Percentiles rank a stretch among this genome's conserved stretches.
These are phyloP conservation scores for Globisporangium perplexum DNA, from an alignment of 352 stramenopile genomes.

Conservation along the genomic window DNA sequence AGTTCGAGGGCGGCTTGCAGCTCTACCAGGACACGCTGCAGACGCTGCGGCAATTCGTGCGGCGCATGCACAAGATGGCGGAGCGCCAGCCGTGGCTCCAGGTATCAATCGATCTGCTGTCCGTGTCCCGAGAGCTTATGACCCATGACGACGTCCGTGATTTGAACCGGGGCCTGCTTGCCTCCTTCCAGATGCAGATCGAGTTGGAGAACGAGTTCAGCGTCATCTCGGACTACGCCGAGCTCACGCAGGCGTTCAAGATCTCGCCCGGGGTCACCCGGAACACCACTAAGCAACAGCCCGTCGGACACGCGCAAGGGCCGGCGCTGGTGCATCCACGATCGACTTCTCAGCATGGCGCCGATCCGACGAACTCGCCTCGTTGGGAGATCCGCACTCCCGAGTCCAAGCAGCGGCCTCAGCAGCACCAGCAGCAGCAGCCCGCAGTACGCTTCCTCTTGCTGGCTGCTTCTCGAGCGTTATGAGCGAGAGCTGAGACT, in stretches of 20 bases:
- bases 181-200: conserved; percentile 53
- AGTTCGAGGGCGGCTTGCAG: conserved; percentile 57
- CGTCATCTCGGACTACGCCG: conserved; percentile 71
- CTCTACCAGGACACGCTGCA: conserved; percentile 58
- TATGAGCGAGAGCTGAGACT: neutral
- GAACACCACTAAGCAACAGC: conserved; percentile 15
- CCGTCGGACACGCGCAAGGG: conserved; percentile 6
- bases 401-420: conserved; percentile 20
- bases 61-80: conserved; percentile 57
- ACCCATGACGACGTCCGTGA: neutral
- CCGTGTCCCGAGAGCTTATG: neutral
- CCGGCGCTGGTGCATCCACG: conserved; percentile 10
- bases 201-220: conserved; percentile 78
- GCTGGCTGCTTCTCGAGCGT: neutral
- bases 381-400: conserved; percentile 53
- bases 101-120: conserved; percentile 14
- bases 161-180: neutral
- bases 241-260: conserved; percentile 68
- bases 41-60: conserved; percentile 56
- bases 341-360: conserved; percentile 3
- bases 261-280: conserved; percentile 25
- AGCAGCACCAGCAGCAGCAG: conserved; percentile 6
- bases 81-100: conserved; percentile 81
- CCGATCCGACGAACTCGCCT: conserved; percentile 23
- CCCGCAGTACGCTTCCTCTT: neutral